These are phyloP conservation scores for Penicillium expansum DNA, from an alignment of 2,329 filamentous ascomycete genomes.

Conservation along the genomic window DNA sequence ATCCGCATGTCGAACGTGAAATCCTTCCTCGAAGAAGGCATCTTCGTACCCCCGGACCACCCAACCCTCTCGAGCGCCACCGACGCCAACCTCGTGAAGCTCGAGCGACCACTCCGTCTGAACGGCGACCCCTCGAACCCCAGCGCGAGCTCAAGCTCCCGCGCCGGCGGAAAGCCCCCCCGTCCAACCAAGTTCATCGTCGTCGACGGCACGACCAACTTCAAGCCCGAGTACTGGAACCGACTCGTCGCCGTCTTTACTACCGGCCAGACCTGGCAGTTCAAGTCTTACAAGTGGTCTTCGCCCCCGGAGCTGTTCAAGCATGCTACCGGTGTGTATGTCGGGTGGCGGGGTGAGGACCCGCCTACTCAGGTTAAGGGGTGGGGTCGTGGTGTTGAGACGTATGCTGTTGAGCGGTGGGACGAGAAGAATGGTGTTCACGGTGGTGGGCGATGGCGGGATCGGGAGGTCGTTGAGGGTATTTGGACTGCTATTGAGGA, in stretches of 20 bases:
- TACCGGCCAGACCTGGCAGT: constrained; percentile 96
- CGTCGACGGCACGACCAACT: constrained; percentile 87
- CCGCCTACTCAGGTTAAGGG: constrained; percentile 72
- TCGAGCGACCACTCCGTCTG: constrained; percentile 70
- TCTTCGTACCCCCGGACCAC: constrained; percentile 73
- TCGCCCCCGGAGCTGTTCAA: constrained; percentile 84
- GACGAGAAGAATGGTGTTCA: constrained; percentile 48
- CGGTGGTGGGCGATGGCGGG: constrained; percentile 64
- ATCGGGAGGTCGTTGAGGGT: constrained; percentile 86
- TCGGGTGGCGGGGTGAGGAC: constrained; percentile 86
- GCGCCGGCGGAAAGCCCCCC: constrained; percentile 56
- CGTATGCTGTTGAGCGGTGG: constrained; percentile 81
- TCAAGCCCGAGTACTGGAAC: constrained; percentile 97
- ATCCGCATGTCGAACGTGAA: constrained; percentile 96
- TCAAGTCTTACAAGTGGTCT: constrained; percentile 97
- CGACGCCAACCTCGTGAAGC: constrained; percentile 76
- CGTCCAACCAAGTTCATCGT: constrained; percentile 89
- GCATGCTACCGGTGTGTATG: constrained; percentile 80
- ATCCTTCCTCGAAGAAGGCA: constrained; percentile 81
- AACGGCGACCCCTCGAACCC: constrained; percentile 36
- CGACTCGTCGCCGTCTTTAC: constrained; percentile 95
- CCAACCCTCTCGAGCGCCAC: constrained; percentile 60
- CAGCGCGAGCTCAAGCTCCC: constrained; percentile 18
- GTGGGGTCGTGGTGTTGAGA: constrained; percentile 82
- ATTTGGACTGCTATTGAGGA: constrained; percentile 89